These are phyloP conservation scores for Arxiozyma telluris DNA, from an alignment of 1,139 yeast species.

Conservation along the genomic window DNA sequence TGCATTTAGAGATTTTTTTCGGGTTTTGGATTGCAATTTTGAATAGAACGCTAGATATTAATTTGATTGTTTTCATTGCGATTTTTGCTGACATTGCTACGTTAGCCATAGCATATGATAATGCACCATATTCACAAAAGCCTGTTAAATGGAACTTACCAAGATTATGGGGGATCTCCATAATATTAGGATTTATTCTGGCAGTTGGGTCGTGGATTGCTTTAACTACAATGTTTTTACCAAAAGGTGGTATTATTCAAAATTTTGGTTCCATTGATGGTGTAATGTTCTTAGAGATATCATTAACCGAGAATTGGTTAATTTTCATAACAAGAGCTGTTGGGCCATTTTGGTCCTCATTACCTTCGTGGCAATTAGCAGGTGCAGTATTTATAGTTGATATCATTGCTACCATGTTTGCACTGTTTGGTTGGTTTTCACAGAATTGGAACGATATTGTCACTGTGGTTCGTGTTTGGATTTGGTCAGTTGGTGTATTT, in stretches of 20 bases:
- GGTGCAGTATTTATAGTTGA: conserved; percentile 86
- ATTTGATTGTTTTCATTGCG: conserved; percentile 84
- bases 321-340: conserved; percentile 88
- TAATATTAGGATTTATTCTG: conserved; percentile 65
- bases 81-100: conserved; percentile 92
- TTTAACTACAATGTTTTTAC: conserved; percentile 79
- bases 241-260: conserved; percentile 80
- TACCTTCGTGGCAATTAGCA: conserved; percentile 86
- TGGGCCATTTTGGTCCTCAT: conserved; percentile 89
- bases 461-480: conserved; percentile 85
- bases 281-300: conserved; percentile 80
- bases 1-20: conserved; percentile 82
- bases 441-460: conserved; percentile 95
- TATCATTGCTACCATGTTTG: conserved; percentile 78
- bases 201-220: conserved; percentile 88
- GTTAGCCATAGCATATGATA: conserved; percentile 86
- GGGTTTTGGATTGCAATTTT: conserved; percentile 91
- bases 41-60: conserved; percentile 70
- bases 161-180: conserved; percentile 92
- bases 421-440: conserved; percentile 94
- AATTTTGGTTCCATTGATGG: conserved; percentile 88
- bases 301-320: conserved; percentile 90
- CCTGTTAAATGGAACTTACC: conserved; percentile 99
- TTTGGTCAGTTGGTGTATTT: conserved; percentile 92
- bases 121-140: conserved; percentile 91